phyloP scores from a whole-genome alignment of 2,329 filamentous ascomycete species.

The Zelopaecilomyces penicillatus region DNA sequence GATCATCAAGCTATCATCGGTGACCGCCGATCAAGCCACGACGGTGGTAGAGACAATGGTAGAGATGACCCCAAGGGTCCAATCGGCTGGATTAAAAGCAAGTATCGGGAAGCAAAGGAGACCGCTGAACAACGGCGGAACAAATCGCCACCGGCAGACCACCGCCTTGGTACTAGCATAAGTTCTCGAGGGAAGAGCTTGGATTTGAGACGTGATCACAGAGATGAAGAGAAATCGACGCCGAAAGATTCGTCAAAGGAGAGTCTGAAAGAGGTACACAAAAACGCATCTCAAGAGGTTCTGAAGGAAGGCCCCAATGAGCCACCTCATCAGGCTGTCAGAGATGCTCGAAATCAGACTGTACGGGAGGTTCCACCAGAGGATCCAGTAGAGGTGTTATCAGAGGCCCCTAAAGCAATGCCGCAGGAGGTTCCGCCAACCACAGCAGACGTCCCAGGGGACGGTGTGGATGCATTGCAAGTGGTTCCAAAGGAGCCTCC shows the following conservation, averaged over 20 bases:
- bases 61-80: conserved; percentile 44
- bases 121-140: conserved; percentile 45
- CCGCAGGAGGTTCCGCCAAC: too few species aligned
- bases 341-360: too few species aligned
- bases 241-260: conserved; percentile 1
- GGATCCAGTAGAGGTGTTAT: too few species aligned
- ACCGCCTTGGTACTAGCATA: conserved; percentile 16
- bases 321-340: neutral
- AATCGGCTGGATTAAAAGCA: conserved; percentile 51
- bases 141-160: conserved; percentile 43
- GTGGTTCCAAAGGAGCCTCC: too few species aligned
- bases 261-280: neutral
- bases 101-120: conserved; percentile 52
- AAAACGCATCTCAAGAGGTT: neutral
- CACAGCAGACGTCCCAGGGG: too few species aligned
- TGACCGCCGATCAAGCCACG: conserved; percentile 31
- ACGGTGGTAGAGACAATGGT: conserved; percentile 30
- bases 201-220: conserved; percentile 35
- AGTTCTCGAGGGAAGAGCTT: conserved; percentile 37
- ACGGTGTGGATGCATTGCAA: too few species aligned
- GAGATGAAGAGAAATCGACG: conserved; percentile 5
- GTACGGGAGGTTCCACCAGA: too few species aligned
- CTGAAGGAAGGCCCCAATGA: conserved; percentile 1
- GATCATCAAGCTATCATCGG: conserved; percentile 33
- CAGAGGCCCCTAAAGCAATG: too few species aligned